phyloP scores from a whole-genome alignment of 352 stramenopile species.

The Thalassiosira sp. region DNA sequence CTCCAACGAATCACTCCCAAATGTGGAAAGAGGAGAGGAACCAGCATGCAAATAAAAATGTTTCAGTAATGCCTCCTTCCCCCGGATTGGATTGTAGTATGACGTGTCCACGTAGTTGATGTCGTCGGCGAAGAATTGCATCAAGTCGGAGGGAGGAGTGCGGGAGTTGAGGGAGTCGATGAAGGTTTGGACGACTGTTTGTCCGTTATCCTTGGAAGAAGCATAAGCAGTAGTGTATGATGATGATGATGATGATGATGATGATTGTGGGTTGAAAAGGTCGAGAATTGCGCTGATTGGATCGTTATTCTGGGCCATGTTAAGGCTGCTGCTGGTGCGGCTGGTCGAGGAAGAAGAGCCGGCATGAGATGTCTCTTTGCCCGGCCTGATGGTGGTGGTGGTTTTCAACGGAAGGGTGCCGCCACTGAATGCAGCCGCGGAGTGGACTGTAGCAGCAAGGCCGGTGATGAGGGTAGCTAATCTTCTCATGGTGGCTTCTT shows the following conservation, averaged over 20 bases:
- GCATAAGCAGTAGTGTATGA: neutral
- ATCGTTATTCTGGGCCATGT: conserved; percentile 6
- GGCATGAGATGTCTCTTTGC: no score
- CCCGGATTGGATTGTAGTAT: conserved; percentile 47
- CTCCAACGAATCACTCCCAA: conserved; percentile 13
- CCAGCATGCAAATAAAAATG: conserved; percentile 42
- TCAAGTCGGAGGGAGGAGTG: neutral
- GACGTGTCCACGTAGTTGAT: conserved; percentile 36
- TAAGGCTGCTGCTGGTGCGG: neutral
- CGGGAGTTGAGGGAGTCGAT: conserved; percentile 31
- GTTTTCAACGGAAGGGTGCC: neutral
- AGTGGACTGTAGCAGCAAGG: neutral
- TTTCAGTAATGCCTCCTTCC: conserved; percentile 34
- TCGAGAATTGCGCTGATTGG: neutral
- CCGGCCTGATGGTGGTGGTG: neutral
- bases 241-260: no score
- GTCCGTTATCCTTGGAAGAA: neutral
- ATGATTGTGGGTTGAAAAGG: neutral
- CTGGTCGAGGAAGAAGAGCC: neutral
- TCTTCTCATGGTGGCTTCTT: no score
- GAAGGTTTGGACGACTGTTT: conserved; percentile 34
- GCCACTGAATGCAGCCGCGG: neutral
- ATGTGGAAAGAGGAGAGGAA: conserved; percentile 33
- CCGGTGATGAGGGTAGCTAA: neutral
- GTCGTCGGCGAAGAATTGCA: conserved; percentile 35